These are phyloP conservation scores for Xylariaceae sp. DNA, from an alignment of 2,329 filamentous ascomycete species.

Conservation along the genomic window DNA sequence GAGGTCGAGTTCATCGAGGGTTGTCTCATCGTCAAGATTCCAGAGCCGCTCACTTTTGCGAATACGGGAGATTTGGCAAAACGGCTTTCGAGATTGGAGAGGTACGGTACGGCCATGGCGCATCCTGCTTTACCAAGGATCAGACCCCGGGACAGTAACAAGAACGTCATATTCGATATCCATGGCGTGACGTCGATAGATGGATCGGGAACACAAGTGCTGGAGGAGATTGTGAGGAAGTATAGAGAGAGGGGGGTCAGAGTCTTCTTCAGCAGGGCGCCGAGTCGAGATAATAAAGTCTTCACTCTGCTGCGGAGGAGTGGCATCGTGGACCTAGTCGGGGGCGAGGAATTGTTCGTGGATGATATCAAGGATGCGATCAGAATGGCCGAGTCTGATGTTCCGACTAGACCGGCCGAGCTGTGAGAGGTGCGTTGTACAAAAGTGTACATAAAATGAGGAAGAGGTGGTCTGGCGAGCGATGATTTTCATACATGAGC, in stretches of 20 bases:
- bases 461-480: no score
- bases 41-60: slow-evolving; percentile 92
- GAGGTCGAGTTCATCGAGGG: slow-evolving; percentile 86
- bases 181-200: slow-evolving; percentile 96
- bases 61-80: slow-evolving; percentile 92
- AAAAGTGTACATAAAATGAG: no score
- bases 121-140: slow-evolving; percentile 86
- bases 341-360: slow-evolving; percentile 76
- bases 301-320: slow-evolving; percentile 72
- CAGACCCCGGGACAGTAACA: slow-evolving; percentile 74
- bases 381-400: slow-evolving; percentile 68
- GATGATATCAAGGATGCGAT: slow-evolving; percentile 81
- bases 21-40: slow-evolving; percentile 94
- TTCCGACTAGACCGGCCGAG: no score
- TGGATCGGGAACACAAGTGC: slow-evolving; percentile 86
- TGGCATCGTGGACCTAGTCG: slow-evolving; percentile 81
- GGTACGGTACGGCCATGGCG: slow-evolving; percentile 80
- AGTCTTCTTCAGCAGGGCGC: slow-evolving; percentile 69
- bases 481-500: no score
- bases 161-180: slow-evolving; percentile 94
- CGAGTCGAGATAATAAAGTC: slow-evolving; percentile 52
- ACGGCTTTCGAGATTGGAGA: slow-evolving; percentile 76
- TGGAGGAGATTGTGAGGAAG: slow-evolving; percentile 80
- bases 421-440: no score
- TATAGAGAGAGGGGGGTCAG: slow-evolving; percentile 76